Evolutionary conservation across 352 stramenopile genomes (phyloP), one percentile per base, ranked within the genome.

Genomic region (Phytophthora melonis): DNA sequence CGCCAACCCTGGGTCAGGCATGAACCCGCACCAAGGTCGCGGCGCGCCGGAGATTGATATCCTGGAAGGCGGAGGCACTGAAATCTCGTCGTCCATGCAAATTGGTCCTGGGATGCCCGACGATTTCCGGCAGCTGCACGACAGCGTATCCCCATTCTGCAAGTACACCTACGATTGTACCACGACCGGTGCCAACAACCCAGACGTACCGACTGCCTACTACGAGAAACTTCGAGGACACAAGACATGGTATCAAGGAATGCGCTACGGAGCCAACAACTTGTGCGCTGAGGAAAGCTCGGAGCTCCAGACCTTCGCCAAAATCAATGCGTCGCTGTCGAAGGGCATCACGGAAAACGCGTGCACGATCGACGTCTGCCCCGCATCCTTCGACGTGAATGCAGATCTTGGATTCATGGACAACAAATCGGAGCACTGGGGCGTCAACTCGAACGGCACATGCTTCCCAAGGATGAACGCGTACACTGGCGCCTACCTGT

Each of bases 11-110:
- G 96, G 98, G 36, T 97, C 84, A 62, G 96, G 94, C 0, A 72
- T 99, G 76, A 89, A 98, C 79, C 76, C 88, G 2, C 83, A 91
- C 47, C 74, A 90, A 65, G 96, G 97, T 21, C 86, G 97, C 7
- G 97, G 97, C 36, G 92, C 95, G 25, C 97, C 97, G 0, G 97
- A 72, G 34, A 72, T 72, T 41, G 66, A 72, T 41, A 72, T 72
- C 9, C 27, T 72, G 14, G 66, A 72, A 57, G 66, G 66, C 23
- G 58, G 66, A 18, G 66, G 66, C 16, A 67, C 49, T 13, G 65
- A 66, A 19, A 57, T 72, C 11, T 72, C 65, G 3, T 72, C 65
- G 18, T 67, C 65, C 2, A 67, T 72, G 25, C 66, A 99, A 72
- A 67, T 98, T 18, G 80, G 74, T 2, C 87, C 89, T 0, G 91